Base-by-base conservation (phyloP, 176 grass and related monocot genomes). In the Avena eriantha region DNA sequence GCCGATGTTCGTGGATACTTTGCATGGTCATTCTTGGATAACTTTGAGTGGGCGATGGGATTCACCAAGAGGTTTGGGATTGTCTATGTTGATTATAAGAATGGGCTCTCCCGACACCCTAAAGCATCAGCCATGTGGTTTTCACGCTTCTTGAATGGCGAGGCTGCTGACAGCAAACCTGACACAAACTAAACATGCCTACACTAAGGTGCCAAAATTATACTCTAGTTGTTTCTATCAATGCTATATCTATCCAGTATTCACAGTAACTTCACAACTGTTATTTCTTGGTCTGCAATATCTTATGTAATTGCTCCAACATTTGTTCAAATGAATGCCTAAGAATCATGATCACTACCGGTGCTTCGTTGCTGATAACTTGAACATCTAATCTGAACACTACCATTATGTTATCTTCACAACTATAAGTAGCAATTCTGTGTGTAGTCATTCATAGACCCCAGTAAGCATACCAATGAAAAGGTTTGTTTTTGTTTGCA, bases 21-120 rank as follows among this genome's bases (percentile, higher is more conserved):
- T 54, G 93, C 95, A 58, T 98, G 95, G 95, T 95, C 93, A 47
- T 92, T 98, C 67, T 45, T 95, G 83, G 95, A 98, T 76, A 98
- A 98, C 75, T 98, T 98, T 66, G 96, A 98, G 81, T 95, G 96
- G 96, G 96, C 91, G 34, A 86, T 95, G 90, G 96, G 96, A 87
- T 98, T 88, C 81, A 98, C 93, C 15, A 98, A 98, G 77, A 90
- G 96, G 56, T 98, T 77, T 55, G 73, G 73, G 29, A 33, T 77
- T 34, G 73, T 77, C 49, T 77, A 77, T 77, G 73, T 77, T 54
- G 73, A 77, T 55, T 77, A 77, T 49, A 77, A 77, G 73, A 55
- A 77, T 15, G 73, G 73, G 49, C 49, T 77, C 24, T 21, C 73
- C 9, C 73, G 73, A 11, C 73, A 55, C 26, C 73, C 73, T 55